Evolutionary conservation across 306 rosid species (phyloP), one percentile per base, ranked within the genome.

Genomic region (Vigna hirtella): DNA sequence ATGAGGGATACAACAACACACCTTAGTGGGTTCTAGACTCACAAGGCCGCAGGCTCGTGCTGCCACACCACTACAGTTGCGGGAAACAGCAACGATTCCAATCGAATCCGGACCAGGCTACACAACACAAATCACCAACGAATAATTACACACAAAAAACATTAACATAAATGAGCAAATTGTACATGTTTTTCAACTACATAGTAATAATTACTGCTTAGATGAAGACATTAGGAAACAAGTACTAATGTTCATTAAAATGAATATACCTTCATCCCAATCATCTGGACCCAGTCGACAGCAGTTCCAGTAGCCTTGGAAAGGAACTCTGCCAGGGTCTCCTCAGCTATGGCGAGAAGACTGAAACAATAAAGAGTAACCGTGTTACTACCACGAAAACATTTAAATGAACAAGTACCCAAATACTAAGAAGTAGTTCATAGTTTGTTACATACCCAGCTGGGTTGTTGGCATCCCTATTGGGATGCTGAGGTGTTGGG

Each of bases 41-140:
- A 95, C 97, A 66, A 95, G 98, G 87, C 98, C 98, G 12, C 98
- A 95, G 86, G 97, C 98, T 83, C 98, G 95, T 12, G 98, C 98
- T 77, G 98, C 98, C 73, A 95, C 87, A 69, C 98, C 98, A 53
- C 89, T 92, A 72, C 93, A 91, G 79, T 95, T 92, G 85, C 98
- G 98, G 90, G 98, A 95, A 84, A 95, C 95, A 87, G 98, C 98
- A 38, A 95, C 98, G 85, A 95, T 95, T 24, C 98, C 98, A 87
- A 95, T 92, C 72, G 98, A 95, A 88, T 95, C 98, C 98, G 98
- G 98, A 95, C 98, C 98, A 95, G 98, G 98, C 98, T 95, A 81
- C 79, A 36, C 34, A 77, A 32, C 13, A 8, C 1, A 49, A 62
- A 12, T 4, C 0, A 20, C 26, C 6, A 30, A 7, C 0, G 7